These are phyloP conservation scores for Rhodotorula sp. DNA, from an alignment of 1,284 basidiomycete species.

Conservation along the genomic window DNA sequence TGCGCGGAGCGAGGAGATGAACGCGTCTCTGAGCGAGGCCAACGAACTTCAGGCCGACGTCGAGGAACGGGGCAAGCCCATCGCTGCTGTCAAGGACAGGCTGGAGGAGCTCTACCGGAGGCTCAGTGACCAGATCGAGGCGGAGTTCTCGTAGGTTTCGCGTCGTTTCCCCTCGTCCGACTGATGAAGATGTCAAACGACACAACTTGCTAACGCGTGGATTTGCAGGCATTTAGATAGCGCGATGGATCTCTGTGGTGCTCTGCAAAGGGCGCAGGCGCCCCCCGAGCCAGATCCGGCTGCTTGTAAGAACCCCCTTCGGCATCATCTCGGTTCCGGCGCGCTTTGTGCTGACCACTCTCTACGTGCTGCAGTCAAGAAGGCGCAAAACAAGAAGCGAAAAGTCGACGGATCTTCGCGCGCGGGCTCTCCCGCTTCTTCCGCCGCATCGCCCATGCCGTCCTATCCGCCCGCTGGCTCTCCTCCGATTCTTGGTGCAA, in stretches of 20 bases:
- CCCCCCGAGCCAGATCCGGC: not conserved
- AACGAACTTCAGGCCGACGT: slow-evolving; percentile 39
- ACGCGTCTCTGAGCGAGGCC: slow-evolving; percentile 27
- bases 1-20: slow-evolving; percentile 17
- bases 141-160: slow-evolving; percentile 32
- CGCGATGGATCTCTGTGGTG: slow-evolving; percentile 22
- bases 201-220: not conserved
- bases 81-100: slow-evolving; percentile 10
- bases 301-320: not conserved
- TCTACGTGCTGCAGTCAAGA: slow-evolving; percentile 1
- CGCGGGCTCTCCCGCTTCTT: slow-evolving; percentile 26
- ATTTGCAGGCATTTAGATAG: slow-evolving; percentile 25
- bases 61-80: slow-evolving; percentile 24
- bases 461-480: slow-evolving; percentile 13
- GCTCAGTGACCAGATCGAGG: slow-evolving; percentile 19
- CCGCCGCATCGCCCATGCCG: slow-evolving; percentile 27
- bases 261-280: slow-evolving; percentile 19
- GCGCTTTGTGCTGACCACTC: not conserved
- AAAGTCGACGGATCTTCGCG: slow-evolving; percentile 23
- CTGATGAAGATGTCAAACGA: too few species aligned
- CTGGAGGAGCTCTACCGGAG: slow-evolving; percentile 29
- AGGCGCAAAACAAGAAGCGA: slow-evolving; percentile 27
- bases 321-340: not conserved
- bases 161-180: not conserved
- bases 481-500: not conserved